These are phyloP conservation scores for Boletellus ananas DNA, from an alignment of 768 basidiomycete genomes.

Conservation along the genomic window DNA sequence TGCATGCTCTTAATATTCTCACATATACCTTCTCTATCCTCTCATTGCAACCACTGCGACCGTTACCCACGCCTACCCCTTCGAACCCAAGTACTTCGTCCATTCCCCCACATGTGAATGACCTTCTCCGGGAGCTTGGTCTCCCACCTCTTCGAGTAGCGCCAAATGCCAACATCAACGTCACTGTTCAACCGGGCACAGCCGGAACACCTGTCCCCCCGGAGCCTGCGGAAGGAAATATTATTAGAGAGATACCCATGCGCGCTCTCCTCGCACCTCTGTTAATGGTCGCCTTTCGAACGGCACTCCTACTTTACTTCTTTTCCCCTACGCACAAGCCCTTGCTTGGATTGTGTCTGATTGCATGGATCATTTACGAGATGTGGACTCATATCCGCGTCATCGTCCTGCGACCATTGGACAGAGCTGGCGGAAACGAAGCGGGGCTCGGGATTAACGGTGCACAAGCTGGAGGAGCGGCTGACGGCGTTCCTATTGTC, in stretches of 20 bases:
- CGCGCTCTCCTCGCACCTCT: conserved; percentile 67
- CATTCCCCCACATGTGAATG: conserved; percentile 52
- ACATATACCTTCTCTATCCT: conserved; percentile 51
- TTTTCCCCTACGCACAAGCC: conserved; percentile 74
- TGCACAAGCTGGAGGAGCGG: conserved; percentile 15
- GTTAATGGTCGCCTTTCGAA: conserved; percentile 64
- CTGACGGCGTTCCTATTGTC: conserved; percentile 23
- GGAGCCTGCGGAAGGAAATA: conserved; percentile 29
- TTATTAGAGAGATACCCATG: conserved; percentile 54
- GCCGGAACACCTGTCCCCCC: conserved; percentile 16
- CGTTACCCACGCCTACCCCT: conserved; percentile 22
- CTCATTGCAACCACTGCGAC: conserved; percentile 47
- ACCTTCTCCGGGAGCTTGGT: conserved; percentile 62
- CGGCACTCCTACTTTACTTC: conserved; percentile 67
- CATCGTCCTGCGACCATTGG: conserved; percentile 36
- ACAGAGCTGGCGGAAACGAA: conserved; percentile 30
- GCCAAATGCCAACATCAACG: conserved; percentile 24
- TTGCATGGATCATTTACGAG: conserved; percentile 72
- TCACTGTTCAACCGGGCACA: conserved; percentile 14
- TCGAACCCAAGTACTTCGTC: conserved; percentile 22
- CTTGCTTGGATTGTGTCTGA: conserved; percentile 59
- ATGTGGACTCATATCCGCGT: conserved; percentile 66
- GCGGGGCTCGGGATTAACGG: conserved; percentile 21
- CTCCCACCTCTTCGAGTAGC: conserved; percentile 47
- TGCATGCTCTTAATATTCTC: conserved; percentile 45